These are phyloP conservation scores for Sclerotinia minor DNA, from an alignment of 2,329 filamentous ascomycete species.

Conservation along the genomic window DNA sequence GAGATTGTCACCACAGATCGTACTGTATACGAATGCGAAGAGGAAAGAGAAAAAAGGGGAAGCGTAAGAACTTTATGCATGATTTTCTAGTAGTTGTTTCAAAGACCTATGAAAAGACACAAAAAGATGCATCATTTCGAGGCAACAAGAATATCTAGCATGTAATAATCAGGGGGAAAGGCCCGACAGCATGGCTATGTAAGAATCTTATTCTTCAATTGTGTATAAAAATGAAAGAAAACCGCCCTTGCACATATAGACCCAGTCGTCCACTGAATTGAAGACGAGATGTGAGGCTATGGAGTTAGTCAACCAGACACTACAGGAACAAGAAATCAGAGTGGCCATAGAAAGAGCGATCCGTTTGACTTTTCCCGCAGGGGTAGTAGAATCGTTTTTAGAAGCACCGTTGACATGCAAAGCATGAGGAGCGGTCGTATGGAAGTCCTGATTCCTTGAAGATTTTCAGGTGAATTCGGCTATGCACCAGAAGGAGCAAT, in stretches of 20 bases:
- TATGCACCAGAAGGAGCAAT: not conserved
- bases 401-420: not conserved
- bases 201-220: not conserved
- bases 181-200: not conserved
- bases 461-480: not conserved
- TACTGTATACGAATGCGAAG: no score
- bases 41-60: not conserved
- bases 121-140: not conserved
- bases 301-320: not conserved
- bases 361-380: no score
- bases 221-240: not conserved
- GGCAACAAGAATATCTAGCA: not conserved
- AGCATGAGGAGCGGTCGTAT: not conserved
- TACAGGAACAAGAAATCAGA: not conserved
- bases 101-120: not conserved
- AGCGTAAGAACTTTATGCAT: not conserved
- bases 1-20: not conserved
- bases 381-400: not conserved
- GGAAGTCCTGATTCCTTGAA: conserved; percentile 1
- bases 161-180: not conserved
- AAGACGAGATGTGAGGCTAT: not conserved
- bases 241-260: not conserved
- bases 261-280: not conserved
- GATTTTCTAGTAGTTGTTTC: not conserved
- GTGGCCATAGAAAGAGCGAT: no score